Base-by-base conservation (phyloP, 2,329 filamentous ascomycete species). In the Dothideomycetidae sp. region DNA sequence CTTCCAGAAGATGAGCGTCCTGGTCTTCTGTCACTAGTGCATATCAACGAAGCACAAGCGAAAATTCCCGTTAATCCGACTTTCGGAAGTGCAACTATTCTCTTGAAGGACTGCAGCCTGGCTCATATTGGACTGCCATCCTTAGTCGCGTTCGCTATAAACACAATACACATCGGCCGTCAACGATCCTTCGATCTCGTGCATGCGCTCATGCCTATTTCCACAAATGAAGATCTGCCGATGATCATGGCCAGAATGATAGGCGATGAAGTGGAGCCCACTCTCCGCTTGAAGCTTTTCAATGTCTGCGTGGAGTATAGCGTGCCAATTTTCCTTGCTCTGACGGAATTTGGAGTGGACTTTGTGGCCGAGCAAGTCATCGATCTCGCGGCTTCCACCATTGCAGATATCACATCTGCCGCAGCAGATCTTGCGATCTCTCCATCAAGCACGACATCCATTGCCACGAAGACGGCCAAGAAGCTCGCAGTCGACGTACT, bases 1-100 rank as follows among this genome's bases (percentile, higher is more conserved):
- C 67, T 98, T 2, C 88, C 90, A 0, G 88, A 98, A 48, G 90
- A 98, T 56, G 88, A 98, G 49, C 73, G 86, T 2, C 90, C 90
- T 2, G 90, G 90, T 0, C 64, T 96, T 13, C 64, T 98, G 26
- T 85, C 78, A 0, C 64, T 98, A 26, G 66, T 70, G 1, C 64
- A 74, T 18, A 56, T 94, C 37, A 71, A 75, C 36, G 72, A 75
- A 12, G 49, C 83, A 5, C 68, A 78, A 17, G 58, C 71, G 5
- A 63, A 67, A 16, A 58, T 82, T 7, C 70, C 80, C 30, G 55
- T 88, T 33, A 78, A 77, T 30, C 70, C 75, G 2, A 67, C 71
- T 23, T 64, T 94, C 39, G 90, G 90, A 0, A 49, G 62, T 59
- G 19, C 62, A 78, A 36, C 70, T 30, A 59, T 73, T 1, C 62